phyloP scores from a whole-genome alignment of 495 filamentous ascomycete genomes.

The Aspergillus bertholletiae region DNA sequence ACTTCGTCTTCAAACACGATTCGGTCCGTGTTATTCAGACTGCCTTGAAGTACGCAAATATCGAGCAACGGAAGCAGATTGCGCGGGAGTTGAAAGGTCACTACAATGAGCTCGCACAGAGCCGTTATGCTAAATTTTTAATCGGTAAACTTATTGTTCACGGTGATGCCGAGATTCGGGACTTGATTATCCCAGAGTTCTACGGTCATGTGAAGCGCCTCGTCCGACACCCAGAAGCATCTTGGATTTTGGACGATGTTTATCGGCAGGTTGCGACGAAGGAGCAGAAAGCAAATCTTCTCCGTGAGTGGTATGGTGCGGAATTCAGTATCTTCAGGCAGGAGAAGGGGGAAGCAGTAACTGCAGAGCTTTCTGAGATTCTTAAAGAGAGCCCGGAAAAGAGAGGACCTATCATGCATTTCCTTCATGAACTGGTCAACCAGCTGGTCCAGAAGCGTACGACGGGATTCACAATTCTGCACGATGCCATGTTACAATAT shows the following conservation, averaged over 20 bases:
- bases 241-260: slow-evolving; percentile 96
- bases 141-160: slow-evolving; percentile 92
- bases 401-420: slow-evolving; percentile 77
- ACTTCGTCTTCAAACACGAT: slow-evolving; percentile 98
- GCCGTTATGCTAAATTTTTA: slow-evolving; percentile 93
- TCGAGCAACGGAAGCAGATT: slow-evolving; percentile 79
- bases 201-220: slow-evolving; percentile 87
- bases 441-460: slow-evolving; percentile 90
- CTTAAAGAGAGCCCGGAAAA: slow-evolving; percentile 77
- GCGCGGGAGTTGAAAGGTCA: slow-evolving; percentile 82
- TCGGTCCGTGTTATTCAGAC: slow-evolving; percentile 93
- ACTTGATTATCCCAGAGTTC: slow-evolving; percentile 89
- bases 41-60: slow-evolving; percentile 89
- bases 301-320: slow-evolving; percentile 95
- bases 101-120: slow-evolving; percentile 82
- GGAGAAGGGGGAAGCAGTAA: slow-evolving; percentile 40
- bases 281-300: slow-evolving; percentile 75
- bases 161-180: slow-evolving; percentile 77
- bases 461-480: slow-evolving; percentile 91
- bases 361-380: slow-evolving; percentile 66
- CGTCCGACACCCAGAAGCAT: slow-evolving; percentile 92
- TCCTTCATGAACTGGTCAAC: slow-evolving; percentile 80
- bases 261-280: slow-evolving; percentile 82
- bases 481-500: slow-evolving; percentile 97
- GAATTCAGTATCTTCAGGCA: slow-evolving; percentile 82